A percentile compares a stretch with the other conserved stretches of the same genome.
These are phyloP conservation scores for Lablab purpureus DNA, from an alignment of 306 rosid genomes.

Conservation along the genomic window DNA sequence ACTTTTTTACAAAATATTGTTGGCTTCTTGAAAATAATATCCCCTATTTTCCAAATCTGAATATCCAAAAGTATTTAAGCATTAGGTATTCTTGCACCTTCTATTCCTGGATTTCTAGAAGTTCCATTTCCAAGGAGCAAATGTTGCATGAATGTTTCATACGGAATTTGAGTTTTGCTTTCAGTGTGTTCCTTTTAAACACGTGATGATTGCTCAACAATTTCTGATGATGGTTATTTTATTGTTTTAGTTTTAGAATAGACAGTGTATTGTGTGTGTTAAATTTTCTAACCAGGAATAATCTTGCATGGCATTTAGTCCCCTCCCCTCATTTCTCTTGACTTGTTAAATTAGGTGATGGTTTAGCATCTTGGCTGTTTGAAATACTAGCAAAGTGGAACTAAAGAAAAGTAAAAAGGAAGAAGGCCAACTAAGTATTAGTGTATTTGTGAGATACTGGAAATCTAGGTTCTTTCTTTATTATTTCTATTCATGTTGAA, in stretches of 20 bases:
- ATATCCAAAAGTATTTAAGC: conserved; percentile 10
- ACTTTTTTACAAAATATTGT: conserved; percentile 8
- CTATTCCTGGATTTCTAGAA: conserved; percentile 8
- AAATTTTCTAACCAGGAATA: conserved; percentile 26
- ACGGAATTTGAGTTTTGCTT: conserved; percentile 24
- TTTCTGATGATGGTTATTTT: conserved; percentile 23
- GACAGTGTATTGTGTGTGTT: conserved; percentile 27
- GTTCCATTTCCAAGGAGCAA: background rate
- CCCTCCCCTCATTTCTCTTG: conserved; percentile 14
- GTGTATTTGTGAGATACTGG: conserved; percentile 4
- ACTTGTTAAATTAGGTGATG: conserved; percentile 13
- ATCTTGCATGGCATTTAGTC: conserved; percentile 2
- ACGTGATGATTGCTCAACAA: conserved; percentile 23
- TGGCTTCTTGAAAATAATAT: conserved; percentile 10
- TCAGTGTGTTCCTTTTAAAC: background rate
- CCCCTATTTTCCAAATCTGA: conserved; percentile 14
- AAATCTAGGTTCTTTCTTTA: conserved; percentile 22
- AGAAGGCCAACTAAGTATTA: conserved; percentile 21
- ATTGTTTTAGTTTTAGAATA: conserved; percentile 27
- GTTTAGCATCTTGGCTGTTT: conserved; percentile 32
- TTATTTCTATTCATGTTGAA: conserved; percentile 27
- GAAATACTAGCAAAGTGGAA: conserved; percentile 23
- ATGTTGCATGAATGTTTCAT: conserved; percentile 13
- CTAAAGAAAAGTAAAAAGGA: background rate
- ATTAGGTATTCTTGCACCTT: conserved; percentile 29